Percentiles rank a stretch among this genome's conserved stretches.
Evolutionary conservation across 1,284 basidiomycete species (phyloP).

Genomic region (Ustilago shanxiensis): DNA sequence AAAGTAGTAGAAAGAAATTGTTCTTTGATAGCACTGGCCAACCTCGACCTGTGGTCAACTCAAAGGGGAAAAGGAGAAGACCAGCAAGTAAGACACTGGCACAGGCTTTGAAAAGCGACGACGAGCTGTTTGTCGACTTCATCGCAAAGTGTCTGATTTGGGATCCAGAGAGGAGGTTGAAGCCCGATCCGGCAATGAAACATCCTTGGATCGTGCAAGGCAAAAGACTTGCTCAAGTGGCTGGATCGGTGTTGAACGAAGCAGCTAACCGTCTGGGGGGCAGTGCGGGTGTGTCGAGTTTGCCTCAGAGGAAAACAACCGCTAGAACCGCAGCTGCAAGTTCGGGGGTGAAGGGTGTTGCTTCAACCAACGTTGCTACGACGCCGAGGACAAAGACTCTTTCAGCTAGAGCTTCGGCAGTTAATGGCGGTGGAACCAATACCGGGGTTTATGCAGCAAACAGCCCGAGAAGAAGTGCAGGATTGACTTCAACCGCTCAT

Average conservation of each 20-base stretch:
- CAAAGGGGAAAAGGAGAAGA: slow-evolving; percentile 90
- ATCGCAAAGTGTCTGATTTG: slow-evolving; percentile 94
- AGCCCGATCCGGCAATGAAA: slow-evolving; percentile 84
- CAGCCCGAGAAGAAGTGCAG: slow-evolving; percentile 30
- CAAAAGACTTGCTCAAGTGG: slow-evolving; percentile 18
- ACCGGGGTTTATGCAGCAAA: slow-evolving; percentile 22
- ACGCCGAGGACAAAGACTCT: slow-evolving; percentile 20
- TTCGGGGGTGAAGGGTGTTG: no score
- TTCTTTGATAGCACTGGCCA: slow-evolving; percentile 96
- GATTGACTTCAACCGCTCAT: slow-evolving; percentile 5
- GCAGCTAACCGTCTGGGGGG: neutral
- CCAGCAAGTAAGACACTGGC: slow-evolving; percentile 90
- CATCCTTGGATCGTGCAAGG: slow-evolving; percentile 66
- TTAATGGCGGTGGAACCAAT: neutral
- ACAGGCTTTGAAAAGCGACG: slow-evolving; percentile 87
- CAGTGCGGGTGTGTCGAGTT: neutral
- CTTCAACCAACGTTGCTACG: neutral
- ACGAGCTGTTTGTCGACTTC: slow-evolving; percentile 79
- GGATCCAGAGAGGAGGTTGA: slow-evolving; percentile 96
- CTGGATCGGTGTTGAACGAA: slow-evolving; percentile 14
- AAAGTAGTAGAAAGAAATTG: slow-evolving; percentile 90
- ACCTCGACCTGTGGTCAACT: slow-evolving; percentile 93
- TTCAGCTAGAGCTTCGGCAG: slow-evolving; percentile 8
- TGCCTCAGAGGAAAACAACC: neutral
- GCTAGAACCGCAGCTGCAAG: neutral